A percentile compares a stretch with the other conserved stretches of the same genome.
These are phyloP conservation scores for Fusarium chaquense DNA, from an alignment of 2,329 filamentous ascomycete species.

Conservation along the genomic window DNA sequence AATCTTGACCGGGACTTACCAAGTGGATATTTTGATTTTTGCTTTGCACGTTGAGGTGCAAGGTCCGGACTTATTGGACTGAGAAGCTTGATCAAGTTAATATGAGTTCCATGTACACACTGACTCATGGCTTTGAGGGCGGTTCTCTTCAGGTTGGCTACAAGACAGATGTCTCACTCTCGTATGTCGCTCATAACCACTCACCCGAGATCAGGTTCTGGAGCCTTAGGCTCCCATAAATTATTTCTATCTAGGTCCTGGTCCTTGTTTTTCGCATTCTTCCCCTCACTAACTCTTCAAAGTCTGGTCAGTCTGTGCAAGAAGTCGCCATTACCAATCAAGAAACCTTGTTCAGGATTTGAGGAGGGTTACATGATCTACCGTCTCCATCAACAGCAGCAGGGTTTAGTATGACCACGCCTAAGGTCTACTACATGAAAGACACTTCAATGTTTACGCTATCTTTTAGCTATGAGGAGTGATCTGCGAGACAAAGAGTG, in stretches of 20 bases:
- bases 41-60: not conserved
- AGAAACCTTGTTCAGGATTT: not conserved
- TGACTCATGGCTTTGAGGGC: not conserved
- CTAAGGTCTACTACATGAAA: not conserved
- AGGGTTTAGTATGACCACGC: not conserved
- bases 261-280: not conserved
- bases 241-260: conserved; percentile 26
- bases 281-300: conserved; percentile 1
- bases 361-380: conserved; percentile 27
- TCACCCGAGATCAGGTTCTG: conserved; percentile 13
- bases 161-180: conserved; percentile 25
- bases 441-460: conserved; percentile 1
- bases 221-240: conserved; percentile 8
- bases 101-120: not conserved
- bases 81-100: not conserved
- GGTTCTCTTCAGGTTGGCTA: conserved; percentile 23
- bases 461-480: not conserved
- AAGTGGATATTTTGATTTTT: not conserved
- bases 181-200: conserved; percentile 31
- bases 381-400: conserved; percentile 5
- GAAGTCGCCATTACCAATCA: conserved; percentile 6
- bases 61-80: not conserved
- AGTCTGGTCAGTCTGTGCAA: conserved; percentile 31
- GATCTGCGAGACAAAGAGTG: conserved; percentile 22
- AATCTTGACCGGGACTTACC: conserved; percentile 1